These are phyloP conservation scores for Hysterium pulicare DNA, from an alignment of 2,329 filamentous ascomycete species.

Conservation along the genomic window DNA sequence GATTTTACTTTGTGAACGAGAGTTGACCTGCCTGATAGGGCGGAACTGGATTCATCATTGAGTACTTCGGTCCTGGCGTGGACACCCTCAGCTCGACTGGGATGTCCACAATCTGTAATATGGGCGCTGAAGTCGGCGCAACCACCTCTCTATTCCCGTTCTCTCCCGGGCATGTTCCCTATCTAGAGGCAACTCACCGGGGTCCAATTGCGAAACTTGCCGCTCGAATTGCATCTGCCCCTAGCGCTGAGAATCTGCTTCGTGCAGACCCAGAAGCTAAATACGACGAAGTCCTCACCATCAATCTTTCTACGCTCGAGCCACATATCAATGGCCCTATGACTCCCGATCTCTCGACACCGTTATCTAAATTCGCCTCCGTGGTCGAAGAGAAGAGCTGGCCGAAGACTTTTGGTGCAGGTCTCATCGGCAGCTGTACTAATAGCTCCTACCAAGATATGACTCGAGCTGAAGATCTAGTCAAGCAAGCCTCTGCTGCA, in stretches of 20 bases:
- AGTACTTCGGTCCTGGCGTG: slow-evolving; percentile 89
- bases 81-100: slow-evolving; percentile 86
- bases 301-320: slow-evolving; percentile 85
- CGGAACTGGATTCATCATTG: slow-evolving; percentile 90
- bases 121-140: slow-evolving; percentile 84
- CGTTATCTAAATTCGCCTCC: slow-evolving; percentile 83
- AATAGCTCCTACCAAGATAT: slow-evolving; percentile 99
- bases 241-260: slow-evolving; percentile 63
- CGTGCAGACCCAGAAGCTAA: slow-evolving; percentile 75
- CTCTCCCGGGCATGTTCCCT: slow-evolving; percentile 76
- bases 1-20: background rate
- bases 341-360: slow-evolving; percentile 91
- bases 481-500: slow-evolving; percentile 86
- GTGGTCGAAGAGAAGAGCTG: slow-evolving; percentile 80
- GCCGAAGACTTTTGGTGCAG: slow-evolving; percentile 87
- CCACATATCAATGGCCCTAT: slow-evolving; percentile 97
- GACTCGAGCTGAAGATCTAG: slow-evolving; percentile 88
- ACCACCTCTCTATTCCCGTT: slow-evolving; percentile 96
- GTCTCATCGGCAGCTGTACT: slow-evolving; percentile 95
- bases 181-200: slow-evolving; percentile 80
- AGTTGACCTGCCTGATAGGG: slow-evolving; percentile 47
- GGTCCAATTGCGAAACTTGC: slow-evolving; percentile 66
- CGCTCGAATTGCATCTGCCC: slow-evolving; percentile 56
- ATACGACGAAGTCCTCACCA: slow-evolving; percentile 88
- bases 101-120: slow-evolving; percentile 89